Evolutionary conservation across 495 filamentous ascomycete genomes (phyloP), one percentile per base, ranked within the genome.

Genomic region (Aspergillus ostianus): DNA sequence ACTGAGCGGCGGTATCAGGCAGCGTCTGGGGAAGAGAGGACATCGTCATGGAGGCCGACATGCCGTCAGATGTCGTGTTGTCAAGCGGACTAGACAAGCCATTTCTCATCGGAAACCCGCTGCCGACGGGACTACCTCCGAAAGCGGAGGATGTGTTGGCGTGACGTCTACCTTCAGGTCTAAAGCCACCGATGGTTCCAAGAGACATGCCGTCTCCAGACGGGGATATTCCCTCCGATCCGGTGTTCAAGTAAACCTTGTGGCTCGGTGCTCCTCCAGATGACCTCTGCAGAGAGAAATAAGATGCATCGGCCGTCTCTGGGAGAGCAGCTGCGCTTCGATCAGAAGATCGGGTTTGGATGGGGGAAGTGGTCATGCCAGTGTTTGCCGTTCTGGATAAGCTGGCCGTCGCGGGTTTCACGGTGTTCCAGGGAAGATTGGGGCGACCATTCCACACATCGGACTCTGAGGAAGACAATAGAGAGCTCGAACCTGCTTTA

Each of bases 401-500:
- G 23, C 67, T 67, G 18, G 72, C 69, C 6, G 80, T 71, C 0
- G 74, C 76, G n/a, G 74, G 70, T 55, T 84, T 83, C 19, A 82
- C 64, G 4, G 78, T 72, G 56, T 75, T 78, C 88, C 87, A 90
- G 0, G 82, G 78, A 3, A 77, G 60, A 45, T 76, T 80, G 32
- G 77, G 69, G 17, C 76, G 76, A 27, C 67, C 64, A 64, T 64
- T 73, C 82, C 81, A 84, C 32, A 71, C 72, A 64, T 91, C 86
- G 2, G 84, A 81, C 64, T 88, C 86, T 2, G 87, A 90, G 2
- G 85, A 80, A 3, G 84, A 77, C 47, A 89, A 69, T 29, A 91
- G 68, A 32, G 87, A 87, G 26, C 85, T 79, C 3, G 88, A 90
- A 23, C 89, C 88, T 29, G 82, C 81, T 63, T 85, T 84, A 7